These are phyloP conservation scores for Podospora anserina DNA, from an alignment of 495 filamentous ascomycete species.

Conservation along the genomic window DNA sequence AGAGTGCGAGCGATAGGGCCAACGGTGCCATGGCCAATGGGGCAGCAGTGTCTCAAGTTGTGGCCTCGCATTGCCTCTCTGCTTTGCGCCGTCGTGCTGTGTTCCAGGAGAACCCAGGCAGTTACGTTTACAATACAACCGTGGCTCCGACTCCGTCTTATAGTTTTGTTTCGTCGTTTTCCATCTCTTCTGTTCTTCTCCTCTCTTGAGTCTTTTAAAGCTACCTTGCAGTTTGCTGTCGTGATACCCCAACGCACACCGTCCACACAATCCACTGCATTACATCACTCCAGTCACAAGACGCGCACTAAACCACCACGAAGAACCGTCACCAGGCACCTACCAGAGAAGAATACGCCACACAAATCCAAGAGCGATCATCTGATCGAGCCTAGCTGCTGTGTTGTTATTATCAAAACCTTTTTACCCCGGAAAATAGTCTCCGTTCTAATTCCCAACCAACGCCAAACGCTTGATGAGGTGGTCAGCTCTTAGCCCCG, in stretches of 20 bases:
- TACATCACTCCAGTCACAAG: background rate
- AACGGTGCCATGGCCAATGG: slow-evolving; percentile 13
- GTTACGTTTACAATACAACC: background rate
- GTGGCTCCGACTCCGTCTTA: background rate
- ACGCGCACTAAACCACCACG: background rate
- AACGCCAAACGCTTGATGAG: background rate
- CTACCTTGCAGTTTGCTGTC: background rate
- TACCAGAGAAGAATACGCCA: background rate
- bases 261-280: background rate
- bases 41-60: slow-evolving; percentile 11
- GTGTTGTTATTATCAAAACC: background rate
- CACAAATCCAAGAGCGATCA: background rate
- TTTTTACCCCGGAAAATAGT: background rate
- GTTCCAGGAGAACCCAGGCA: background rate
- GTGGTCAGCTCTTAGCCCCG: background rate
- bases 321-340: background rate
- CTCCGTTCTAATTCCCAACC: background rate
- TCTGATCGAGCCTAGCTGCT: background rate
- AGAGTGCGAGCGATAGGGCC: slow-evolving; percentile 4
- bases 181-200: slow-evolving; percentile 8
- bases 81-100: background rate
- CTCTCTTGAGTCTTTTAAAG: background rate
- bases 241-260: background rate
- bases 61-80: slow-evolving; percentile 13
- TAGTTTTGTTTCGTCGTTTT: slow-evolving; percentile 1